Conservation (phyloP, 805 yeast genomes). For the Saccharomycopsis sp. region DNA sequence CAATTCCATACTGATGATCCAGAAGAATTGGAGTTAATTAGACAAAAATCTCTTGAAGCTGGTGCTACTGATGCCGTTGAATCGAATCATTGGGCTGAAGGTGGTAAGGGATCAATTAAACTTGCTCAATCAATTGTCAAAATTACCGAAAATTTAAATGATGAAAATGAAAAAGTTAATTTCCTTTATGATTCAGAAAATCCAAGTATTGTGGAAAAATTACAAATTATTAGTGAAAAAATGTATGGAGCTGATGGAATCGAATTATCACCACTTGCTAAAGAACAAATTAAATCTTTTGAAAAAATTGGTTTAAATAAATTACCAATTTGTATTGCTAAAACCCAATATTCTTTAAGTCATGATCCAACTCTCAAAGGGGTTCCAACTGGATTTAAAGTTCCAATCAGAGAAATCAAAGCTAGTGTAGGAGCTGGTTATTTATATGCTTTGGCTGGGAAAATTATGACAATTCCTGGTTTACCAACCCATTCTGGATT, state of each 20-base stretch:
- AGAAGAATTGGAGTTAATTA: constrained; percentile 71
- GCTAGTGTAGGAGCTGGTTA: constrained; percentile 96
- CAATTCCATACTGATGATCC: constrained; percentile 73
- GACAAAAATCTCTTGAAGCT: constrained; percentile 72
- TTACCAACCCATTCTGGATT: constrained; percentile 92
- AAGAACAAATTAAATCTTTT: constrained; percentile 69
- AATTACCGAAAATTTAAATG: constrained; percentile 40
- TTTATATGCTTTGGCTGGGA: constrained; percentile 92
- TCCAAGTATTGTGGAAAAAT: constrained; percentile 68
- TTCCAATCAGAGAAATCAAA: constrained; percentile 91
- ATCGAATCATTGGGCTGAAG: constrained; percentile 91
- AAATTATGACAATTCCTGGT: constrained; percentile 96
- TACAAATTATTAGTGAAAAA: constrained; percentile 65
- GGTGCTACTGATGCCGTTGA: constrained; percentile 90
- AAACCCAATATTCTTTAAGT: constrained; percentile 92
- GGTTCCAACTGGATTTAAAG: constrained; percentile 87
- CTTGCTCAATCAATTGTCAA: constrained; percentile 76
- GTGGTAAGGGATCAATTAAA: constrained; percentile 82
- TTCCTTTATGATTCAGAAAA: constrained; percentile 60
- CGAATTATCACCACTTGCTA: constrained; percentile 75
- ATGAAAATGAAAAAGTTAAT: constrained; percentile 35
- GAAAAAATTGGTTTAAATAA: constrained; percentile 81
- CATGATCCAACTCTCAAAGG: constrained; percentile 92
- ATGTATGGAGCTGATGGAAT: constrained; percentile 91
- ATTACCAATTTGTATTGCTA: constrained; percentile 92